Percentiles rank a stretch among this genome's conserved stretches.
These are phyloP conservation scores for Chlorella sp. DNA, from an alignment of 139 green algal species.

Conservation along the genomic window DNA sequence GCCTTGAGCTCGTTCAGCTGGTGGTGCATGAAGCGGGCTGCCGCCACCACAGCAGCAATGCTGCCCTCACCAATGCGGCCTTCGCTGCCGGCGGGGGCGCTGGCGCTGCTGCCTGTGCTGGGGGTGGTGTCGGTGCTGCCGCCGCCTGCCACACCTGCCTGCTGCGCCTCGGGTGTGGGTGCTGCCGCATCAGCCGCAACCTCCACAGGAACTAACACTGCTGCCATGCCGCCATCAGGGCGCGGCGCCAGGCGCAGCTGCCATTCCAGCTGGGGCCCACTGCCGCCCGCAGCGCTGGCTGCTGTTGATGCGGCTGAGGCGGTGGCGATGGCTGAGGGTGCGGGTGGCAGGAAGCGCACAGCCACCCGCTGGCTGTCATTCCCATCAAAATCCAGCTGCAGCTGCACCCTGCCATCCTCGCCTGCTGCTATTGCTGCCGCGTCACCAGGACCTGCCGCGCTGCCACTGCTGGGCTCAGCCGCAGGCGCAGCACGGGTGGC, in stretches of 20 bases:
- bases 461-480: not conserved
- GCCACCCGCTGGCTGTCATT: not conserved
- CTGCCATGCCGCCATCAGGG: slow-evolving; percentile 1
- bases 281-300: not conserved
- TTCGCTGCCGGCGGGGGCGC: not conserved
- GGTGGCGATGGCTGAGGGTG: not conserved
- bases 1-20: slow-evolving; percentile 33
- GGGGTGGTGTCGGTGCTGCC: not conserved
- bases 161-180: too few species aligned
- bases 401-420: slow-evolving; percentile 5
- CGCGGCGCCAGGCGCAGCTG: slow-evolving; percentile 1
- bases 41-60: slow-evolving; percentile 17
- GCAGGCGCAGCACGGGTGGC: not conserved
- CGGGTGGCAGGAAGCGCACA: not conserved
- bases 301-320: not conserved
- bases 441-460: too few species aligned
- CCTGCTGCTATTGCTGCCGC: not conserved
- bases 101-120: not conserved
- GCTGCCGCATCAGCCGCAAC: not conserved
- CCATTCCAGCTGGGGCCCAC: not conserved
- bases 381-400: not conserved
- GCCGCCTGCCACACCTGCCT: not conserved
- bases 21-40: slow-evolving; percentile 33
- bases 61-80: not conserved
- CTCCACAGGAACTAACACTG: not conserved